These are phyloP conservation scores for Lipomyces yarrowii DNA, from an alignment of 1,139 yeast species.

Conservation along the genomic window DNA sequence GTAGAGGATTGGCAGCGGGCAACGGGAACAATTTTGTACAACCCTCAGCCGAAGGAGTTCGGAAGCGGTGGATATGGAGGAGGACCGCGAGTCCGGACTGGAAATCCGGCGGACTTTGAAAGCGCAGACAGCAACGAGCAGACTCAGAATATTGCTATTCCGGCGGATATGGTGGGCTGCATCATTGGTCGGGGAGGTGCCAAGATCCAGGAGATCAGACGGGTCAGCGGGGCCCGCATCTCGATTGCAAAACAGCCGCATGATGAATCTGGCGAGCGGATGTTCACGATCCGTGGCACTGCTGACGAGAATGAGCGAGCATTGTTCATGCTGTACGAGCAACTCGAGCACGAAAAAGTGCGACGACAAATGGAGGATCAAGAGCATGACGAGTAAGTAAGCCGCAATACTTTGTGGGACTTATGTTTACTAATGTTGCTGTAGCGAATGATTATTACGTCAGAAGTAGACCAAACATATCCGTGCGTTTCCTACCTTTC, in stretches of 20 bases:
- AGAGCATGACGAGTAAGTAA: conserved; percentile 17
- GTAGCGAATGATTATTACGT: not conserved
- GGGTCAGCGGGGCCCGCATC: conserved; percentile 77
- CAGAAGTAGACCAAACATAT: not conserved
- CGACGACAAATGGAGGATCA: conserved; percentile 51
- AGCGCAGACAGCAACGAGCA: conserved; percentile 36
- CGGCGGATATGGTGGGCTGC: conserved; percentile 88
- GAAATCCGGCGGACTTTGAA: conserved; percentile 27
- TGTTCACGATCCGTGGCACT: conserved; percentile 73
- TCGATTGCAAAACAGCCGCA: conserved; percentile 74
- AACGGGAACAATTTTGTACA: conserved; percentile 65
- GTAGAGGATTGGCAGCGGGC: conserved; percentile 67
- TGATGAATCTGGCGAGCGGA: conserved; percentile 61
- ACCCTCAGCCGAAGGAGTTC: conserved; percentile 49
- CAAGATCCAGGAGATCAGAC: conserved; percentile 83
- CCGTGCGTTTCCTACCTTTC: not conserved
- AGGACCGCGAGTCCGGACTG: conserved; percentile 19
- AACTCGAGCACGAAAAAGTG: conserved; percentile 74
- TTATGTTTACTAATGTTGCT: not conserved
- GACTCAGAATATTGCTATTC: conserved; percentile 57
- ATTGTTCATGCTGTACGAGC: conserved; percentile 65
- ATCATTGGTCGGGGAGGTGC: conserved; percentile 86
- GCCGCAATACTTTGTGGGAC: not conserved
- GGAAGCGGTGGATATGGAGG: conserved; percentile 2
- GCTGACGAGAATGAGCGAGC: conserved; percentile 70